Evolutionary conservation across 1,284 basidiomycete genomes (phyloP).

Genomic region (Kwoniella shivajii): DNA sequence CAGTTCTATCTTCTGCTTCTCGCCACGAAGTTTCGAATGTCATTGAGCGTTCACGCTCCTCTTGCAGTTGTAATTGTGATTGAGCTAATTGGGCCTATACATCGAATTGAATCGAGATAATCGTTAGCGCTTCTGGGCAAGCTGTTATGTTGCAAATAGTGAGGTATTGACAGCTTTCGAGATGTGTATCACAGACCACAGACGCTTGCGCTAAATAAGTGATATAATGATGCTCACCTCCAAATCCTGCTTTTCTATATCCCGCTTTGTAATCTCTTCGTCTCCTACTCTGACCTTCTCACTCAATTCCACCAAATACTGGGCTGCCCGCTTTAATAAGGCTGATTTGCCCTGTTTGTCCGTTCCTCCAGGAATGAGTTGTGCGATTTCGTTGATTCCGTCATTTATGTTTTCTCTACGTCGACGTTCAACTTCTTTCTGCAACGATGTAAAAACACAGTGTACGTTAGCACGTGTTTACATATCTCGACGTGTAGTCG

Average conservation of each 20-base stretch:
- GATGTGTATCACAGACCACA: no score
- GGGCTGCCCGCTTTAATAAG: slow-evolving; percentile 38
- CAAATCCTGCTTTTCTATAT: slow-evolving; percentile 31
- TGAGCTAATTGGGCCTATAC: slow-evolving; percentile 30
- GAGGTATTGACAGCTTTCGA: no score
- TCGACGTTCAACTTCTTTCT: slow-evolving; percentile 97
- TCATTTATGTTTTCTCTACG: slow-evolving; percentile 93
- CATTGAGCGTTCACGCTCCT: slow-evolving; percentile 38
- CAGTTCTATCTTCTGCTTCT: slow-evolving; percentile 48
- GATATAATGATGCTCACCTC: slow-evolving; percentile 9
- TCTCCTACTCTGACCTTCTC: slow-evolving; percentile 22
- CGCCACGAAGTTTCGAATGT: slow-evolving; percentile 44
- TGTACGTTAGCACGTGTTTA: not conserved
- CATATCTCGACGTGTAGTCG: no score
- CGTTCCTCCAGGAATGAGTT: slow-evolving; percentile 77
- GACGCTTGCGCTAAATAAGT: no score
- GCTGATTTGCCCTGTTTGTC: slow-evolving; percentile 47
- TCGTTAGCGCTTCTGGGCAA: no score
- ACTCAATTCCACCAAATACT: slow-evolving; percentile 35
- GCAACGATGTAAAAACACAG: no score
- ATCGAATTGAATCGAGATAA: not conserved
- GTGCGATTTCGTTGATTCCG: slow-evolving; percentile 87
- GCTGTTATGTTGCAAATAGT: no score
- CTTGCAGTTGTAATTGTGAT: slow-evolving; percentile 23
- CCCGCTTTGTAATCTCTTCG: slow-evolving; percentile 28